Evolutionary conservation across 352 stramenopile species (phyloP).

Genomic region (Phytophthora sojae): DNA sequence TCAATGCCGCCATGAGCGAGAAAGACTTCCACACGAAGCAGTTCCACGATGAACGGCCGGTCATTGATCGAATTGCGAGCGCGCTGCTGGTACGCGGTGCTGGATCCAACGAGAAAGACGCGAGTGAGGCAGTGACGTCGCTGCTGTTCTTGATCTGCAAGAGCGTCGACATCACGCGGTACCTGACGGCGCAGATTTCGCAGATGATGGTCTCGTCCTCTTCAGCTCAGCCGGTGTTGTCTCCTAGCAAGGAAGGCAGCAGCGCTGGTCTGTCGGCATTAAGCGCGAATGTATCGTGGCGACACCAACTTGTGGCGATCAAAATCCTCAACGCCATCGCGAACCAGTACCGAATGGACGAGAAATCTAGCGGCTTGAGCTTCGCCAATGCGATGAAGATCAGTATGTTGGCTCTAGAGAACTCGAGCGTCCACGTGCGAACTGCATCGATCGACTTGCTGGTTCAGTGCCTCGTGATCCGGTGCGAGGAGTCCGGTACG

Average conservation of each 20-base stretch:
- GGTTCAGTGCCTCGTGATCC: constrained; percentile 76
- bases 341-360: constrained; percentile 82
- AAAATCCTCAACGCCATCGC: constrained; percentile 83
- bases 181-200: constrained; percentile 63
- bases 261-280: background rate
- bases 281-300: constrained; percentile 54
- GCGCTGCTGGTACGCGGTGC: constrained; percentile 59
- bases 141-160: constrained; percentile 88
- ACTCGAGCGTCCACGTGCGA: constrained; percentile 81
- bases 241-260: constrained; percentile 27
- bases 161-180: constrained; percentile 70
- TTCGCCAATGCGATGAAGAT: constrained; percentile 74
- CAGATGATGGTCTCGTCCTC: constrained; percentile 48
- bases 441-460: constrained; percentile 75
- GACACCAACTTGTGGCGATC: constrained; percentile 75
- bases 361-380: constrained; percentile 55
- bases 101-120: constrained; percentile 80
- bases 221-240: constrained; percentile 14
- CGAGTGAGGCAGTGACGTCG: constrained; percentile 75
- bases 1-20: constrained; percentile 62
- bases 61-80: constrained; percentile 57
- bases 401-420: constrained; percentile 68
- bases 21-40: constrained; percentile 65
- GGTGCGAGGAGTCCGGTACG: constrained; percentile 78
- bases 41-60: constrained; percentile 63